Percentiles rank a stretch among this genome's conserved stretches.
Evolutionary conservation across 768 basidiomycete genomes (phyloP).

Genomic region (Boletus sp.): DNA sequence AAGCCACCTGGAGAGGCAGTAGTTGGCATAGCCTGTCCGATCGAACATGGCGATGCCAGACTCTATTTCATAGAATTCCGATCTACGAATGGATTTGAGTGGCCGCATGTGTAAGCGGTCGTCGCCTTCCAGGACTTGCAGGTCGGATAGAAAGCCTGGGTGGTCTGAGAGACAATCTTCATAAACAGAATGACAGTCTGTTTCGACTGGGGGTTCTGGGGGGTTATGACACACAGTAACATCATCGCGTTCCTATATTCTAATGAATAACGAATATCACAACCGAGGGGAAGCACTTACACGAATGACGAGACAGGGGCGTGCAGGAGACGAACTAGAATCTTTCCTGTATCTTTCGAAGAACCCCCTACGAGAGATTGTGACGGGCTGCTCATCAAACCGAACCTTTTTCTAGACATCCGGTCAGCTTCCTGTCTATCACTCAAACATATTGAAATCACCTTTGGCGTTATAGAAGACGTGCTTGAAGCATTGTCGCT

Average conservation of each 20-base stretch:
- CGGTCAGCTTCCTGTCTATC: slow-evolving; percentile 1
- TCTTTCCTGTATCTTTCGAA: slow-evolving; percentile 15
- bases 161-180: slow-evolving; percentile 29
- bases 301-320: slow-evolving; percentile 29
- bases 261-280: not conserved
- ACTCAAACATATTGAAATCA: not conserved
- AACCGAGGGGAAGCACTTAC: slow-evolving; percentile 11
- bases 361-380: slow-evolving; percentile 20
- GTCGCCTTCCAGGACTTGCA: slow-evolving; percentile 17
- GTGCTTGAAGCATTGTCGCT: slow-evolving; percentile 4
- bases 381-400: slow-evolving; percentile 27
- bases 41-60: slow-evolving; percentile 28
- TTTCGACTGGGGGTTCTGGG: not conserved
- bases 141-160: slow-evolving; percentile 17
- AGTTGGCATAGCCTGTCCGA: slow-evolving; percentile 22
- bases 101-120: slow-evolving; percentile 6
- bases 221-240: not conserved
- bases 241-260: slow-evolving; percentile 15
- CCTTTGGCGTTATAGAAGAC: slow-evolving; percentile 17
- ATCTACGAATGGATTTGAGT: slow-evolving; percentile 9
- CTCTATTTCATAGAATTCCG: slow-evolving; percentile 31
- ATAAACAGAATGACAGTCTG: slow-evolving; percentile 25
- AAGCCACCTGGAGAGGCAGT: slow-evolving; percentile 27
- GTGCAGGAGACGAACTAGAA: slow-evolving; percentile 15
- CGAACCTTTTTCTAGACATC: slow-evolving; percentile 22